Evolutionary conservation across 2,329 filamentous ascomycete genomes (phyloP).

Genomic region (Monosporascus sp.): DNA sequence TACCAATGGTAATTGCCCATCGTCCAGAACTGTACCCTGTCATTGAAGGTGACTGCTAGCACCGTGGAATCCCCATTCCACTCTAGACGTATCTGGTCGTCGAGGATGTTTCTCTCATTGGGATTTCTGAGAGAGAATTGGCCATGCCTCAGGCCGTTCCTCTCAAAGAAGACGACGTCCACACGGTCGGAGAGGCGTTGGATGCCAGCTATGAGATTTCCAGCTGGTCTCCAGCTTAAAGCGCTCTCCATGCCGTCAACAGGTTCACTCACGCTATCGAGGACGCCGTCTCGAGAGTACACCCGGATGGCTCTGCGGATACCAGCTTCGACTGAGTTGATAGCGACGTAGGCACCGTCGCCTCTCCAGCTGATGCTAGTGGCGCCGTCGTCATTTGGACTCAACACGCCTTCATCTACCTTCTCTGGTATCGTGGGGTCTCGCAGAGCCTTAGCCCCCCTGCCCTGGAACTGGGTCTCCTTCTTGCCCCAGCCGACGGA

Average conservation of each 20-base stretch:
- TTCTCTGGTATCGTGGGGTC: slow-evolving; percentile 94
- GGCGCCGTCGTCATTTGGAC: slow-evolving; percentile 63
- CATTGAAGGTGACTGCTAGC: slow-evolving; percentile 69
- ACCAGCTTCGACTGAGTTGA: slow-evolving; percentile 70
- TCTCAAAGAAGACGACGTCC: slow-evolving; percentile 91
- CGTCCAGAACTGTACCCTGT: slow-evolving; percentile 88
- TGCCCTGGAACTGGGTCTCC: slow-evolving; percentile 96
- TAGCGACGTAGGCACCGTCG: slow-evolving; percentile 83
- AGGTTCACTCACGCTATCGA: slow-evolving; percentile 92
- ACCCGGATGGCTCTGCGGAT: slow-evolving; percentile 77
- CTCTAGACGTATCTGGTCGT: slow-evolving; percentile 57
- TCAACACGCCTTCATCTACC: slow-evolving; percentile 76
- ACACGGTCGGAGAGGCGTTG: slow-evolving; percentile 64
- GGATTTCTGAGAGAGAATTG: slow-evolving; percentile 75
- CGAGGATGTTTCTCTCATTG: slow-evolving; percentile 49
- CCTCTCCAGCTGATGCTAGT: slow-evolving; percentile 86
- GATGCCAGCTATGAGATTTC: slow-evolving; percentile 84
- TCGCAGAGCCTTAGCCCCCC: slow-evolving; percentile 75
- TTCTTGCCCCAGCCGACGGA: slow-evolving; percentile 98
- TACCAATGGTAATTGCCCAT: slow-evolving; percentile 99
- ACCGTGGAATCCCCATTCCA: slow-evolving; percentile 96
- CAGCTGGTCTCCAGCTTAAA: slow-evolving; percentile 85
- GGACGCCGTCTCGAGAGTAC: slow-evolving; percentile 80
- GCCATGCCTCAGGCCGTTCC: slow-evolving; percentile 95
- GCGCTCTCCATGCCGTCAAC: slow-evolving; percentile 85